Conservation (phyloP, 306 rosid genomes). For the Casuarina equisetifolia region DNA sequence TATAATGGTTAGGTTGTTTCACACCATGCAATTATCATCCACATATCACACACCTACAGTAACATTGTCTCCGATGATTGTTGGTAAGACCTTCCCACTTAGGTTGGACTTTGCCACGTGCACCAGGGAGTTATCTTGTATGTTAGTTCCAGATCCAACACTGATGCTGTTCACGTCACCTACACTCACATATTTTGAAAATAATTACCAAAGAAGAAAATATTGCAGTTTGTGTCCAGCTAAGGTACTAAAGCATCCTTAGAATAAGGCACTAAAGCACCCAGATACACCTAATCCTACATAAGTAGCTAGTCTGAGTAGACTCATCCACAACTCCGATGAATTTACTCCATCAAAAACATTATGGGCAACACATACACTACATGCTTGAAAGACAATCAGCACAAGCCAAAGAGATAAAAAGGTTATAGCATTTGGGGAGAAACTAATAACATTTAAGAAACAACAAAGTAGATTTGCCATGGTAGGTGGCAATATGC, state of each 20-base stretch:
- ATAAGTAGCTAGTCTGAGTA: neutral
- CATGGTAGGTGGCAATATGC: neutral
- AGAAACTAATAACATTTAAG: neutral
- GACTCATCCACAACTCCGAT: neutral
- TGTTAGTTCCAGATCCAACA: constrained; percentile 88
- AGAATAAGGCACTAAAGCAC: neutral
- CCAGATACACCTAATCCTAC: neutral
- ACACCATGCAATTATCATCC: constrained; percentile 3
- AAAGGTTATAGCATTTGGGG: neutral
- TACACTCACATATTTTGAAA: constrained; percentile 17
- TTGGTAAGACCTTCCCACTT: constrained; percentile 89
- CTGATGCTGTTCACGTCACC: constrained; percentile 93
- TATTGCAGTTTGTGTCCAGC: neutral
- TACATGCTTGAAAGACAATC: neutral
- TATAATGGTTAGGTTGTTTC: constrained; percentile 7
- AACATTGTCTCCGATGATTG: constrained; percentile 80
- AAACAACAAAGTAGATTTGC: neutral
- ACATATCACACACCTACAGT: constrained; percentile 70
- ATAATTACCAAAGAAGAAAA: neutral
- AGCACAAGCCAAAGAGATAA: neutral
- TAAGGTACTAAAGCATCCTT: neutral
- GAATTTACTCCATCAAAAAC: constrained; percentile 1
- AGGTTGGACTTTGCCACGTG: constrained; percentile 90
- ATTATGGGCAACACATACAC: neutral
- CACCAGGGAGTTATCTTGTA: constrained; percentile 93